Evolutionary conservation across 2,329 filamentous ascomycete genomes (phyloP).

Genomic region (Didymella keratinophila): DNA sequence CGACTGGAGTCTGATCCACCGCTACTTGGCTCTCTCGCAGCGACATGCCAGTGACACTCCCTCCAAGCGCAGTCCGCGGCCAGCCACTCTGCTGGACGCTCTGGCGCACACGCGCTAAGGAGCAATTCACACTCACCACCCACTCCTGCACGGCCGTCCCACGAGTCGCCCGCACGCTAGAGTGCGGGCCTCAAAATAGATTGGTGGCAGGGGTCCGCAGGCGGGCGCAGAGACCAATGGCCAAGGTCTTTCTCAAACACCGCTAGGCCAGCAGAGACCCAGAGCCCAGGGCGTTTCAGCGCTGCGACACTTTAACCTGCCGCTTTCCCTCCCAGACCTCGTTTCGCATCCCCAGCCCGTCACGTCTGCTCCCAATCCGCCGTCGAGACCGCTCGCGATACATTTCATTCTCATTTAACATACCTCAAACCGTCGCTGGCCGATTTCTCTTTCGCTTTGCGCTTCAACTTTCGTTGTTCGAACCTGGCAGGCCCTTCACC

Average conservation of each 20-base stretch:
- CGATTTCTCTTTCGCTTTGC: constrained; percentile 48
- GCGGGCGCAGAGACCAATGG: constrained; percentile 18
- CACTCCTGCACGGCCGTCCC: constrained; percentile 27
- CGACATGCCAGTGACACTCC: constrained; percentile 10
- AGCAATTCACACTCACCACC: constrained; percentile 14
- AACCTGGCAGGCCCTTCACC: constrained; percentile 49
- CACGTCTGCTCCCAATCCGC: constrained; percentile 36
- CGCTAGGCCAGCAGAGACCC: constrained; percentile 42
- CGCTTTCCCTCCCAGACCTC: constrained; percentile 49
- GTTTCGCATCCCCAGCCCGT: constrained; percentile 48
- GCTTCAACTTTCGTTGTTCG: constrained; percentile 49
- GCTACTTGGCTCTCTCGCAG: constrained; percentile 8
- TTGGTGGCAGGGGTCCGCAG: constrained; percentile 23
- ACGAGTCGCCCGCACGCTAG: constrained; percentile 34
- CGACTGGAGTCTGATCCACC: constrained; percentile 18
- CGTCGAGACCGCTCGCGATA: constrained; percentile 48
- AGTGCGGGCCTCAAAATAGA: constrained; percentile 25
- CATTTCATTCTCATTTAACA: constrained; percentile 50
- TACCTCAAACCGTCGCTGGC: constrained; percentile 47
- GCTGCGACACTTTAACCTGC: constrained; percentile 52
- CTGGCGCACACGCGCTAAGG: constrained; percentile 11
- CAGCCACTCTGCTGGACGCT: constrained; percentile 1
- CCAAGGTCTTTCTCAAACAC: constrained; percentile 41
- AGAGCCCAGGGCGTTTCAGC: constrained; percentile 43
- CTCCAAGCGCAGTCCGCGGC: constrained; percentile 6